Evolutionary conservation across 129 eudicot genomes (phyloP), one percentile per base, ranked within the genome.

Genomic region (Helichrysum umbraculigerum): DNA sequence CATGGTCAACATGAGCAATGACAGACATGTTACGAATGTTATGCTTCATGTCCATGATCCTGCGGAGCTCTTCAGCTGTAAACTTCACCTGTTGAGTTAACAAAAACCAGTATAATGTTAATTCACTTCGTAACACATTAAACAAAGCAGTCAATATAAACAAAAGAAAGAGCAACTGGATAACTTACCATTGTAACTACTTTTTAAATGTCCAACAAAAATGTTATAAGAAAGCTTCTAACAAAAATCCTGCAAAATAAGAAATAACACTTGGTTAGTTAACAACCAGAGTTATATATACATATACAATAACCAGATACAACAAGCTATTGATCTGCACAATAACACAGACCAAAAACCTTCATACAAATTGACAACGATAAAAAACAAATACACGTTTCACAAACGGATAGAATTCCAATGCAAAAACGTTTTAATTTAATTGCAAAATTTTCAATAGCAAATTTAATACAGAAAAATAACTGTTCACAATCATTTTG

Each of bases 11-110:
- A 80, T 90, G 96, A 51, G 96, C 93, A 82, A 90, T 90, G 35
- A 90, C 96, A 77, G 96, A 90, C 96, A 90, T 88, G 44, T 90
- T 90, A 77, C 96, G 87, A 66, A 90, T 88, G 87, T 88, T 90
- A 56, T 90, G 87, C 77, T 88, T 88, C 62, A 2, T 65, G 91
- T 90, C 93, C 96, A 88, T 90, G 79, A 91, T 91, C 77, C 78
- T 69, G 0, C 94, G 90, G 61, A 88, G 88, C 86, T 81, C 97
- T 71, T 83, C 86, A 17, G 86, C 92, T 6, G 97, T 91, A 73
- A 91, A 91, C 92, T 91, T 91, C 92, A 91, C 97, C 97, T 90
- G 91, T 66, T 70, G 50, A 14, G 28, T 28, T 60, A 7, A 50
- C 28, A 70, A 4, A 28, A 25, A 25, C 35, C 2, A 5, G 52